Base-by-base conservation (phyloP, 768 basidiomycete genomes). In the Mycena belliarum region DNA sequence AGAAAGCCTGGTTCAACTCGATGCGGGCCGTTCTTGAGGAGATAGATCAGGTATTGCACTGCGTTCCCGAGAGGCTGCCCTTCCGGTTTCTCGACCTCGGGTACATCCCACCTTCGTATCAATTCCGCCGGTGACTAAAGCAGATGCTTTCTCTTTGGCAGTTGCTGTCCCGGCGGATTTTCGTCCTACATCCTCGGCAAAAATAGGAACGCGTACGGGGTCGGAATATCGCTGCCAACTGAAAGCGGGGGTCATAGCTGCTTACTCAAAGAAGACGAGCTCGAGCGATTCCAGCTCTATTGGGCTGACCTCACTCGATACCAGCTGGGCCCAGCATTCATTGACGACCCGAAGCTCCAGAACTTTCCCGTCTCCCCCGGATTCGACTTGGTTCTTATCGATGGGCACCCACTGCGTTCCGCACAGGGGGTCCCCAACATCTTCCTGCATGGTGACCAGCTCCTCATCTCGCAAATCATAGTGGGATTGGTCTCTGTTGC, bases 331-430 rank as follows among this genome's bases (percentile, higher is more conserved):
- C 53, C 23, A 41, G 20, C 6, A 75, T 78, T 52, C 42, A 63
- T 66, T 57, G 43, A 46, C 28, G 65, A 64, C 26, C 37, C 57
- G 16, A 42, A 20, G 28, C 49, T 66, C 32, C 60, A 60, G 43
- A 52, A 57, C 24, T 50, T 64, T 32, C 65, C 65, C 24, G 32
- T 59, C 43, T 23, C 46, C n/a, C 57, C 55, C 2, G 52, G 55
- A 4, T 72, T 70, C 57, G 67, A 69, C 46, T 57, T 75, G 18
- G 72, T 72, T 18, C 57, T 73, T 11, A 66, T 74, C 49, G 74
- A 74, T 48, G 74, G 68, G 12, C 73, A 73, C 52, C 68, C 68
- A 3, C 56, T 73, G 18, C 71, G 73, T 41, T 64, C 56, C 41
- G 46, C 62, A 20, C 33, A 47, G 21, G 55, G 44, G 9, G 33